Evolutionary conservation across 768 basidiomycete genomes (phyloP).

Genomic region (Dioszegia aurantiaca): DNA sequence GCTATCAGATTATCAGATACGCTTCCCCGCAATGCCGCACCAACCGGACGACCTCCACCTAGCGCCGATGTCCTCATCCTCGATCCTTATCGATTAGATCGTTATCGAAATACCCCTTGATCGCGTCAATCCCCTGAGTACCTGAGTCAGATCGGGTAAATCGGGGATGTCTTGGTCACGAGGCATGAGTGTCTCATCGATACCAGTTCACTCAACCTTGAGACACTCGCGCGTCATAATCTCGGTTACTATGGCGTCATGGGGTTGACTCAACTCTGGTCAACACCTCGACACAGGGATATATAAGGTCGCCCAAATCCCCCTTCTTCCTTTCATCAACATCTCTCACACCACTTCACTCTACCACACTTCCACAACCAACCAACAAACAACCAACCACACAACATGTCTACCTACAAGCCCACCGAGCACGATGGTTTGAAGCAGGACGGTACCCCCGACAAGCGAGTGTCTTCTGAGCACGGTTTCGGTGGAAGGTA

Average conservation of each 20-base stretch:
- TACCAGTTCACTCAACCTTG: background rate
- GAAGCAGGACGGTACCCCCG: constrained; percentile 52
- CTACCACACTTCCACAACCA: constrained; percentile 17
- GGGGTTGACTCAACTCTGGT: constrained; percentile 5
- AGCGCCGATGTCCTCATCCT: background rate
- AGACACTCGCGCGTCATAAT: background rate
- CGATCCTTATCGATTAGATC: too few relatives aligned
- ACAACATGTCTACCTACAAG: constrained; percentile 53
- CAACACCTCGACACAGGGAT: background rate
- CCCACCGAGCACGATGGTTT: constrained; percentile 53
- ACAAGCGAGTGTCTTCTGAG: constrained; percentile 52
- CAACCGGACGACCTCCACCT: background rate
- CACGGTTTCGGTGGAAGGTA: constrained; percentile 52
- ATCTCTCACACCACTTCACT: constrained; percentile 9
- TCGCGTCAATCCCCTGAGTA: background rate
- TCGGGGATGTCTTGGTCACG: background rate
- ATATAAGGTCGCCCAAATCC: constrained; percentile 5
- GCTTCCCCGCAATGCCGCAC: too few relatives aligned
- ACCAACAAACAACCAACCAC: constrained; percentile 16
- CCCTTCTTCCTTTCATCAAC: constrained; percentile 6
- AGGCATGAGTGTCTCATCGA: background rate
- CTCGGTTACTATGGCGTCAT: constrained; percentile 8
- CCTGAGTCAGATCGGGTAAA: too few relatives aligned
- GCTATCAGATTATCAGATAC: too few relatives aligned
- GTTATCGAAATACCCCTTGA: constrained; percentile 7